Evolutionary conservation across 2,329 filamentous ascomycete species (phyloP), one percentile per base, ranked within the genome.

Genomic region (Daldinia eschscholtzii): DNA sequence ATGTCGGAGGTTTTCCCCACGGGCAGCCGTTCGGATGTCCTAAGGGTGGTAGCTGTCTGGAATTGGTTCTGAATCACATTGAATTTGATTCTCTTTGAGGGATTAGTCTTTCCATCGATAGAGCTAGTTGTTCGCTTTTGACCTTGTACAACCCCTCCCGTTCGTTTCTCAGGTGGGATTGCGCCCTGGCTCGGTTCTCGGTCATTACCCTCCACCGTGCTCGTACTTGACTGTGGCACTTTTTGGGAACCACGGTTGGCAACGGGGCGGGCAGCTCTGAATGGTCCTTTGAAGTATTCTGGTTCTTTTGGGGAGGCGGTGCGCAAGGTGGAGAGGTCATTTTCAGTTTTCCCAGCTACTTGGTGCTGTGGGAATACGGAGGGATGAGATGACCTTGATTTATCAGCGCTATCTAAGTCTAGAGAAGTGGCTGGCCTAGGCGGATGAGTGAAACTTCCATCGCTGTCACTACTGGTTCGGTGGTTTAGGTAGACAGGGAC

Each of bases 241-340:
- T 35, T 62, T 20, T 33, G 23, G 12, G 66, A 65, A 50, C 69
- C 69, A 33, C 66, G 69, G n/a, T 55, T 69, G 9, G 66, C 69
- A 57, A 71, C 58, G 7, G 42, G 33, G 10, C 66, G 69, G 42
- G 55, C 48, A 35, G 35, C 28, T n/a, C 15, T 56, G 4, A 50
- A 30, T 12, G 42, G 3, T 20, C n/a, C 20, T 6, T 33, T 42
- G 2, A 3, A 30, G 6, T 13, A 18, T 46, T 18, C 44, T 20
- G 35, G 5, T 6, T 58, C 48, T 15, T 42, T 37, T 30, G 10
- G 7, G 12, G 26, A 7, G 48, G n/a, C 35, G 13, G 18, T 35
- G 12, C 4, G 44, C 41, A 20, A 20, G 3, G 13, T 7, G 6
- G 33, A 23, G n/a, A 26, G 12, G 28, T 61, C 37, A 20, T 23